Evolutionary conservation across 805 yeast genomes (phyloP).

Genomic region (Candida sphagnicola): DNA sequence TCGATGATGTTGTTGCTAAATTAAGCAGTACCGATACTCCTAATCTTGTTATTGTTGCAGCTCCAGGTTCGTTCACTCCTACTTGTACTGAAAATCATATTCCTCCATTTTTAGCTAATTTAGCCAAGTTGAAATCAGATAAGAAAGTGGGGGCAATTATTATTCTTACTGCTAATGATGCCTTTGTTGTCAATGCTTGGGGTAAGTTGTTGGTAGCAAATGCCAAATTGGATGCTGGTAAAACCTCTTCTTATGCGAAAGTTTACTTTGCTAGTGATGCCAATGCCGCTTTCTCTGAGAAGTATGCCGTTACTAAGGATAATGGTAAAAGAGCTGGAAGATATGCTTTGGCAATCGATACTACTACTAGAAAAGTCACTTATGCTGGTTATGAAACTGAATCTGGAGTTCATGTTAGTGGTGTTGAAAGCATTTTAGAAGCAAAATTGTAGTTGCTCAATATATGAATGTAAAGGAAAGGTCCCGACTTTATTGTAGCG

Average conservation of each 20-base stretch:
- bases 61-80: slow-evolving; percentile 45
- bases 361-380: slow-evolving; percentile 20
- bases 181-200: slow-evolving; percentile 43
- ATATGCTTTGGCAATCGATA: slow-evolving; percentile 33
- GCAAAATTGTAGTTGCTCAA: slow-evolving; percentile 27
- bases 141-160: slow-evolving; percentile 29
- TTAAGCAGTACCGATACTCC: slow-evolving; percentile 15
- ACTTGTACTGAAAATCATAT: slow-evolving; percentile 42
- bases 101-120: slow-evolving; percentile 32
- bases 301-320: slow-evolving; percentile 29
- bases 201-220: slow-evolving; percentile 34
- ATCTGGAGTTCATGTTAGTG: slow-evolving; percentile 30
- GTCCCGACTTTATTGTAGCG: too few species aligned
- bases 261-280: slow-evolving; percentile 40
- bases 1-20: slow-evolving; percentile 29
- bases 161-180: slow-evolving; percentile 38
- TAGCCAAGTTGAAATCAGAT: slow-evolving; percentile 22
- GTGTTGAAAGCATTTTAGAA: slow-evolving; percentile 30
- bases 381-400: slow-evolving; percentile 34
- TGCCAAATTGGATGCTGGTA: slow-evolving; percentile 11
- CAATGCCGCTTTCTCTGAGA: slow-evolving; percentile 28
- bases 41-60: slow-evolving; percentile 32
- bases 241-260: slow-evolving; percentile 19
- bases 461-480: background rate
- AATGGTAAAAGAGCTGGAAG: slow-evolving; percentile 38